Percentiles rank a stretch among this genome's conserved stretches.
Conservation (phyloP, 495 filamentous ascomycete species). For the Venustampulla echinocandica region DNA sequence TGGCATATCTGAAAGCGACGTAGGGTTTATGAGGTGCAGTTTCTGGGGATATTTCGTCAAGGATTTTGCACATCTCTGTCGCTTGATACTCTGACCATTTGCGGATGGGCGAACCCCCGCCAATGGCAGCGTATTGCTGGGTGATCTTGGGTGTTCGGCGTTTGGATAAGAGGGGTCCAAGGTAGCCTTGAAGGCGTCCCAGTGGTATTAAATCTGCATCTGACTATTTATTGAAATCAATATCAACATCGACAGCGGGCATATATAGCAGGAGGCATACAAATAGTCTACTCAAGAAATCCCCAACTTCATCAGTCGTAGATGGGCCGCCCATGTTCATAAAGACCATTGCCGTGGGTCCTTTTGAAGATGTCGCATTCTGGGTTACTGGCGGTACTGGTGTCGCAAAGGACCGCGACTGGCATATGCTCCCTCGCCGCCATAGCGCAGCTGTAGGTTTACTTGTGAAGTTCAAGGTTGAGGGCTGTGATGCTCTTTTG, state of each 20-base stretch:
- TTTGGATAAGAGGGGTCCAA: slow-evolving; percentile 77
- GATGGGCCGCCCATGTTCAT: slow-evolving; percentile 99
- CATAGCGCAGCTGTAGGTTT: slow-evolving; percentile 18
- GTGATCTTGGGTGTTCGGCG: slow-evolving; percentile 92
- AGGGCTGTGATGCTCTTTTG: slow-evolving; percentile 30
- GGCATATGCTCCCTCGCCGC: slow-evolving; percentile 24
- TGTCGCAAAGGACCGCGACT: slow-evolving; percentile 51
- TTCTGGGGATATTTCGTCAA: slow-evolving; percentile 81
- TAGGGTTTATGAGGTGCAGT: slow-evolving; percentile 98
- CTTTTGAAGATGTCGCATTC: slow-evolving; percentile 32
- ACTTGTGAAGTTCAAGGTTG: slow-evolving; percentile 21
- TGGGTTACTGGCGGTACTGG: slow-evolving; percentile 68
- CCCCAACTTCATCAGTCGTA: slow-evolving; percentile 75
- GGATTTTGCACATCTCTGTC: slow-evolving; percentile 87
- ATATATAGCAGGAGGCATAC: slow-evolving; percentile 24
- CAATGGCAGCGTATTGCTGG: slow-evolving; percentile 90
- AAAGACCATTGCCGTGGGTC: slow-evolving; percentile 92
- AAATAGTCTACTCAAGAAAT: slow-evolving; percentile 91
- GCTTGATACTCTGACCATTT: slow-evolving; percentile 96
- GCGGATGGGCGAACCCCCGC: slow-evolving; percentile 92
- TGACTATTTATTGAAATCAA: slow-evolving; percentile 32
- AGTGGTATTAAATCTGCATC: slow-evolving; percentile 96
- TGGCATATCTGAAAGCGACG: slow-evolving; percentile 95
- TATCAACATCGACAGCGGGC: slow-evolving; percentile 32
- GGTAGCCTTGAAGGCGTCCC: slow-evolving; percentile 80